phyloP scores from a whole-genome alignment of 31 red algal species.

The Asparagopsis taxiformis region DNA sequence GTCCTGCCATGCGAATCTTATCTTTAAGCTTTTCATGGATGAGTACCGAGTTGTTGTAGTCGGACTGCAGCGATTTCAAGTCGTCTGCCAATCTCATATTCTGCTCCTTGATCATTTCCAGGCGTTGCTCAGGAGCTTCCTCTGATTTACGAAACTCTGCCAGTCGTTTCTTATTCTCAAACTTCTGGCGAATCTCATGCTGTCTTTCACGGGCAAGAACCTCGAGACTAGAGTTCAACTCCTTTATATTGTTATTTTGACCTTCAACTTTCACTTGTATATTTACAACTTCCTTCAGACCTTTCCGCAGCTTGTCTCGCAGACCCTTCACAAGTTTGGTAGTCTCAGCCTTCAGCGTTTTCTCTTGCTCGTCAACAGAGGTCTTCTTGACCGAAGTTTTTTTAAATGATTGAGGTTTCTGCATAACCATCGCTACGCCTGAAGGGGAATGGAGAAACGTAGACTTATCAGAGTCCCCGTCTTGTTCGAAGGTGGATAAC shows the following conservation, averaged over 20 bases:
- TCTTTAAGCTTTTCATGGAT: conserved; percentile 21
- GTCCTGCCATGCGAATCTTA: conserved; percentile 29
- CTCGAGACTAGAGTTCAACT: conserved; percentile 14
- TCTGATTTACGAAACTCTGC: conserved; percentile 26
- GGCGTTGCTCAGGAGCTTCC: conserved; percentile 16
- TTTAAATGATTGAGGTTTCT: background rate
- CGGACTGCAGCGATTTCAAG: conserved; percentile 10
- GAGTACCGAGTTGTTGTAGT: conserved; percentile 28
- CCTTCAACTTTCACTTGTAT: conserved; percentile 25
- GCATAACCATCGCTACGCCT: background rate
- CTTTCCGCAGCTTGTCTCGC: conserved; percentile 45
- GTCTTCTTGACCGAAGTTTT: background rate
- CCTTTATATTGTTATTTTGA: conserved; percentile 17
- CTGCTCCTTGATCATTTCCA: conserved; percentile 19
- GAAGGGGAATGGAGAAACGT: background rate
- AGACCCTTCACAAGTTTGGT: conserved; percentile 50
- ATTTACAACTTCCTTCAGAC: conserved; percentile 15
- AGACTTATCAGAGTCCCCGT: background rate
- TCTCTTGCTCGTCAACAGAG: conserved; percentile 28
- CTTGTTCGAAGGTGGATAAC: too few relatives aligned
- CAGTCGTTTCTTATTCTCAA: conserved; percentile 29
- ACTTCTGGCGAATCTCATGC: conserved; percentile 37
- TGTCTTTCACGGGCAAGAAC: conserved; percentile 15
- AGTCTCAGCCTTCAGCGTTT: conserved; percentile 26
- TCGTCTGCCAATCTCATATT: conserved; percentile 33